Percentiles rank a stretch among this genome's conserved stretches.
Conservation (phyloP, 306 rosid species). For the Rosa chinensis region DNA sequence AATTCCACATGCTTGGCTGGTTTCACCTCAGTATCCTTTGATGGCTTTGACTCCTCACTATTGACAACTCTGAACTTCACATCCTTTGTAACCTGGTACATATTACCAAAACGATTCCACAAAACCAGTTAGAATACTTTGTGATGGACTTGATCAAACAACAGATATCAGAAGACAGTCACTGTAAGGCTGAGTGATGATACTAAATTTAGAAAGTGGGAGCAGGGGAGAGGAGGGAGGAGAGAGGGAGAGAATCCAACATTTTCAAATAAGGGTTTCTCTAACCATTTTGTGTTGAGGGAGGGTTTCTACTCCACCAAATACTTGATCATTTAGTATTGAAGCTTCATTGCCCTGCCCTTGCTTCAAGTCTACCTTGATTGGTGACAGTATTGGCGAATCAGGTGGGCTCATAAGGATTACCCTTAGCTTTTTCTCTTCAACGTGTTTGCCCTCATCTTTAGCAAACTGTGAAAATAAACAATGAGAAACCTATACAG, state of each 20-base stretch:
- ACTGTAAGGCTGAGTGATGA: slow-evolving; percentile 6
- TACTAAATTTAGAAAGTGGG: neutral
- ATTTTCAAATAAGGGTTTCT: slow-evolving; percentile 20
- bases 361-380: slow-evolving; percentile 50
- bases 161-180: slow-evolving; percentile 16
- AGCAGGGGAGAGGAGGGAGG: neutral
- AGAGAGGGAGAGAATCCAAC: slow-evolving; percentile 7
- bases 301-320: slow-evolving; percentile 31
- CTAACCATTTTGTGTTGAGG: slow-evolving; percentile 52
- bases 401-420: slow-evolving; percentile 50
- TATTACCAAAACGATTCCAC: slow-evolving; percentile 1
- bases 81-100: slow-evolving; percentile 40
- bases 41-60: slow-evolving; percentile 26
- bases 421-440: slow-evolving; percentile 83
- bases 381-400: slow-evolving; percentile 61
- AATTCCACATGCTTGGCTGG: slow-evolving; percentile 18
- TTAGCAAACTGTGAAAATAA: slow-evolving; percentile 59
- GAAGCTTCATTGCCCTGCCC: slow-evolving; percentile 39
- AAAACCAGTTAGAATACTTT: neutral
- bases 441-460: slow-evolving; percentile 56
- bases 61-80: slow-evolving; percentile 28
- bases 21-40: slow-evolving; percentile 25
- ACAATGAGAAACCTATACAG: slow-evolving; percentile 21
- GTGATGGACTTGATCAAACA: neutral
- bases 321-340: slow-evolving; percentile 26